These are phyloP conservation scores for Silene conica DNA, from an alignment of 148 eudicot genomes.

Conservation along the genomic window DNA sequence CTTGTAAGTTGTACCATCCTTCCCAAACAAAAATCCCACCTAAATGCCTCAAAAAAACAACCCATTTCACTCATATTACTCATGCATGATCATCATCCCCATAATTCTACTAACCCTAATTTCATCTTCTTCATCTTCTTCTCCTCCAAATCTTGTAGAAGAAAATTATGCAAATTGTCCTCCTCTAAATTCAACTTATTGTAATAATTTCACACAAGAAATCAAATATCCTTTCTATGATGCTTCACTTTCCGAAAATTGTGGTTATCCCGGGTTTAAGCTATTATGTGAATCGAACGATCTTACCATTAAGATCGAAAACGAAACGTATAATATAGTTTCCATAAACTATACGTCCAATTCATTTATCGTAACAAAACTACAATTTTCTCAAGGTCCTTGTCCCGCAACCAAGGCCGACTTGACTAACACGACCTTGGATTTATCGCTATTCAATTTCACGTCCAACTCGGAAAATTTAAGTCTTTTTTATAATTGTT, in stretches of 20 bases:
- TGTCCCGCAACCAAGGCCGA: background rate
- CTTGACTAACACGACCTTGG: conserved; percentile 12
- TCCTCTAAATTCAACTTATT: conserved; percentile 10
- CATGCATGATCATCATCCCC: background rate
- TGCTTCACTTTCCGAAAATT: conserved; percentile 9
- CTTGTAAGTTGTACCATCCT: background rate
- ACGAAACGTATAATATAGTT: background rate
- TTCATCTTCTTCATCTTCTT: background rate
- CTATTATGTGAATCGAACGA: conserved; percentile 10
- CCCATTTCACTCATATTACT: background rate
- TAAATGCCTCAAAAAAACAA: conserved; percentile 4
- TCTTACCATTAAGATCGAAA: background rate
- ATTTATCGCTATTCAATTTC: background rate
- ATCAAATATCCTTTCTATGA: conserved; percentile 36
- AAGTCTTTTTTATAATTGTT: conserved; percentile 14
- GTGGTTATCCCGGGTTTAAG: conserved; percentile 27
- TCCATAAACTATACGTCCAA: conserved; percentile 11
- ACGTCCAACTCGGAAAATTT: conserved; percentile 10
- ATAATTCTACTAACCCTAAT: background rate
- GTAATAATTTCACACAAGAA: background rate
- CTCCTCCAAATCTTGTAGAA: background rate
- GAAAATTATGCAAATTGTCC: conserved; percentile 1
- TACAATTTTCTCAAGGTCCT: background rate
- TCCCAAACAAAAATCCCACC: background rate
- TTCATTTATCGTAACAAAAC: background rate